Evolutionary conservation across 768 basidiomycete genomes (phyloP).

Genomic region (Postia placenta): DNA sequence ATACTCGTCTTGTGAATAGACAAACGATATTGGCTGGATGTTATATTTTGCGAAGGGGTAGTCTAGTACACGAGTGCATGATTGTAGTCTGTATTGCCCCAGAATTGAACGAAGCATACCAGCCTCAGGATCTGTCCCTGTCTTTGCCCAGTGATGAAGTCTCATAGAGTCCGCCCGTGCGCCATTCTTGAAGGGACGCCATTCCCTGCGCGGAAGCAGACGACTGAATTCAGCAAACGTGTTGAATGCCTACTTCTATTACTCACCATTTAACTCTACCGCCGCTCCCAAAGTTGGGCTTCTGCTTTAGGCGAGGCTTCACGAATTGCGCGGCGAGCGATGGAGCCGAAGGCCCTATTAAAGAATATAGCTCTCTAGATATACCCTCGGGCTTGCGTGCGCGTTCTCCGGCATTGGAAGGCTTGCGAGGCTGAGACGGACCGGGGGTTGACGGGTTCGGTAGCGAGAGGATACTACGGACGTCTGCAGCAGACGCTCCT

Average conservation of each 20-base stretch:
- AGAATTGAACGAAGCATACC: constrained; percentile 39
- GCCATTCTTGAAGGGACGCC: constrained; percentile 64
- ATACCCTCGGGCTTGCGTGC: constrained; percentile 83
- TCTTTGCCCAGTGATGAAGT: constrained; percentile 82
- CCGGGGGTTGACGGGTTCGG: constrained; percentile 33
- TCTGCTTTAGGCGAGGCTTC: constrained; percentile 82
- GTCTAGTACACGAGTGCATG: constrained; percentile 26
- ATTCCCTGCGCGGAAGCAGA: no score
- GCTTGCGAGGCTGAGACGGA: constrained; percentile 45
- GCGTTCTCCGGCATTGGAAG: constrained; percentile 24
- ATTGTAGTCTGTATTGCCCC: not conserved
- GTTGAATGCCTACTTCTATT: no score
- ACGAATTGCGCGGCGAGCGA: constrained; percentile 73
- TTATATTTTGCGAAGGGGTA: constrained; percentile 86
- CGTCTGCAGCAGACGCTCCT: constrained; percentile 63
- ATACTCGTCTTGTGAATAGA: constrained; percentile 87
- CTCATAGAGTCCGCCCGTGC: constrained; percentile 64
- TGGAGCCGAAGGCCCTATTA: constrained; percentile 93
- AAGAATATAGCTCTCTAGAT: constrained; percentile 84
- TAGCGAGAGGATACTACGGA: constrained; percentile 78
- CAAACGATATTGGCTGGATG: constrained; percentile 53
- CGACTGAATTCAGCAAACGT: no score
- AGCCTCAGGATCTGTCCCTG: constrained; percentile 41
- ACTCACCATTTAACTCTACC: constrained; percentile 68
- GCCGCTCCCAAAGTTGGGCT: constrained; percentile 64